Conservation (phyloP, 108 stramenopile genomes). For the Pseudonitzschia multiseries region DNA sequence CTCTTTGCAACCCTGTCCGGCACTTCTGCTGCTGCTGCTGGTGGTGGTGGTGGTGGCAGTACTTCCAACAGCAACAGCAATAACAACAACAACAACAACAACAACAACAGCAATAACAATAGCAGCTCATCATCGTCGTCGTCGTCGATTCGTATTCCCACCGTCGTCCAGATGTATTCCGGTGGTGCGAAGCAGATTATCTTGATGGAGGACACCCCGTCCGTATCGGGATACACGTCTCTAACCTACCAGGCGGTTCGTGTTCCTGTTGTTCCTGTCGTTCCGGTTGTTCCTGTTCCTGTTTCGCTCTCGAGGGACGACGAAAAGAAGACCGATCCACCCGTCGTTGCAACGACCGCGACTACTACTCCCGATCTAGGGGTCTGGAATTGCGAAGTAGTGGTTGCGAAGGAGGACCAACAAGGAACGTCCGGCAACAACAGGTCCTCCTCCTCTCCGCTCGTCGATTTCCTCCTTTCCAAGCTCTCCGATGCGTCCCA, state of each 20-base stretch:
- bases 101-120: background rate
- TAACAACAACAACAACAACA: conserved; percentile 5
- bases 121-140: background rate
- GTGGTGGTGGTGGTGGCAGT: background rate
- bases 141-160: conserved; percentile 35
- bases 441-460: background rate
- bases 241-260: conserved; percentile 75
- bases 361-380: conserved; percentile 77
- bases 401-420: conserved; percentile 17
- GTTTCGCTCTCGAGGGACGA: no score
- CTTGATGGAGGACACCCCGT: conserved; percentile 17
- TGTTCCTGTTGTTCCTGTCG: no score
- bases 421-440: background rate
- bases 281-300: no score
- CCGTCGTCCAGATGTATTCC: conserved; percentile 49
- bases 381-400: conserved; percentile 37
- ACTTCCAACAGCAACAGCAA: background rate
- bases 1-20: conserved; percentile 37
- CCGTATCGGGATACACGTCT: conserved; percentile 29
- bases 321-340: conserved; percentile 19
- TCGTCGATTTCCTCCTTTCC: conserved; percentile 35
- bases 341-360: conserved; percentile 28
- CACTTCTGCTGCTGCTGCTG: conserved; percentile 11
- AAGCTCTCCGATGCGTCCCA: background rate
- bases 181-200: conserved; percentile 20